phyloP scores from a whole-genome alignment of 306 rosid genomes.

The Psophocarpus tetragonolobus region DNA sequence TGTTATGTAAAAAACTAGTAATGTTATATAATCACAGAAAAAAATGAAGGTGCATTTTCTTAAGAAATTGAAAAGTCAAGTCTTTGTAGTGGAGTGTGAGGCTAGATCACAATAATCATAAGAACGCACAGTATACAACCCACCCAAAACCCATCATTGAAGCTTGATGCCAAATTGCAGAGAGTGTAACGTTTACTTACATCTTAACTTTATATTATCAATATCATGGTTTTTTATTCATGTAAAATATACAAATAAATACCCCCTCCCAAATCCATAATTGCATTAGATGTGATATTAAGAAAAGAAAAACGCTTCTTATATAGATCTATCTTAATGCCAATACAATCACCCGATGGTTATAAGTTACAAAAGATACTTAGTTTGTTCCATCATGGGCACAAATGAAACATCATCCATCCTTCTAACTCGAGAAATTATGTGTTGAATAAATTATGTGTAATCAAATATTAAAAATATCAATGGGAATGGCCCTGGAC shows the following conservation, averaged over 20 bases:
- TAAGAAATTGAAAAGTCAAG: not conserved
- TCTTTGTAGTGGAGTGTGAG: conserved; percentile 23
- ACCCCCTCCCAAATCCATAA: not conserved
- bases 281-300: not conserved
- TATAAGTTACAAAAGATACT: conserved; percentile 16
- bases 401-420: conserved; percentile 17
- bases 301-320: not conserved
- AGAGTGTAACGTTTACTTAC: conserved; percentile 15
- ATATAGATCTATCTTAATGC: conserved; percentile 24
- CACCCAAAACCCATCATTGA: conserved; percentile 41
- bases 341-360: not conserved
- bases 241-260: not conserved
- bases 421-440: conserved; percentile 42
- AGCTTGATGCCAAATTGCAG: conserved; percentile 5
- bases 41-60: not conserved
- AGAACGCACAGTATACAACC: conserved; percentile 17
- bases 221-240: conserved; percentile 1
- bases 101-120: conserved; percentile 28
- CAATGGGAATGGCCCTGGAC: not conserved
- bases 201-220: not conserved
- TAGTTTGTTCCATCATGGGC: conserved; percentile 24
- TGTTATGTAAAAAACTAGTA: too few species aligned
- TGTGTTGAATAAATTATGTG: too few species aligned
- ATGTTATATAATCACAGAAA: accelerated
- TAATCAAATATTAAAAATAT: too few species aligned